Conservation (phyloP, 805 yeast species). For the Zygosaccharomyces bailii region DNA sequence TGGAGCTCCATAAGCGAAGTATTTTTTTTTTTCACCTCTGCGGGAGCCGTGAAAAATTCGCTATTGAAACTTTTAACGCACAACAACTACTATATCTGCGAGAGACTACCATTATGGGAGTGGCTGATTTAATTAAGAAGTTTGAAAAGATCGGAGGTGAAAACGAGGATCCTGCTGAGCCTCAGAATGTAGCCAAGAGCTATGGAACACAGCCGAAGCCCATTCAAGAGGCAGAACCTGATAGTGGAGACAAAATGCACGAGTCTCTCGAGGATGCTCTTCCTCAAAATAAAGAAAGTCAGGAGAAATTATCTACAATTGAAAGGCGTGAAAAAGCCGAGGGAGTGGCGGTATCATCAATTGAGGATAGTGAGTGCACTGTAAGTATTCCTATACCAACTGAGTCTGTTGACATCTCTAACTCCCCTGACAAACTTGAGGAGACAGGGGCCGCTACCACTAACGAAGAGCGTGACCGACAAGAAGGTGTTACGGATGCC, state of each 20-base stretch:
- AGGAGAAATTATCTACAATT: too few relatives aligned
- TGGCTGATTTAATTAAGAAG: constrained; percentile 38
- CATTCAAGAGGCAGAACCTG: constrained; percentile 1
- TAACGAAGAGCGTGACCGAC: too few relatives aligned
- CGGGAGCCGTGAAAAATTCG: constrained; percentile 3
- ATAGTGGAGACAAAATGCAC: constrained; percentile 10
- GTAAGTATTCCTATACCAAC: too few relatives aligned
- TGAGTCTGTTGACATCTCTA: constrained; percentile 3
- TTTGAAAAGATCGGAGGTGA: constrained; percentile 32
- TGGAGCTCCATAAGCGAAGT: not conserved
- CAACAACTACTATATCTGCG: too few relatives aligned
- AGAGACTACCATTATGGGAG: constrained; percentile 31
- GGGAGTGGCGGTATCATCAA: constrained; percentile 11
- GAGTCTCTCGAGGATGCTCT: constrained; percentile 9
- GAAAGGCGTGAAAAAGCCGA: constrained; percentile 3
- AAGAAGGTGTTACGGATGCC: too few relatives aligned
- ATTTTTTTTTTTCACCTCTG: constrained; percentile 4
- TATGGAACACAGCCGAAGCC: not conserved
- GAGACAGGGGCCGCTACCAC: constrained; percentile 11
- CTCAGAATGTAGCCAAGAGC: not conserved
- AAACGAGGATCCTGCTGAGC: constrained; percentile 1
- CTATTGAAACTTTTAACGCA: too few relatives aligned
- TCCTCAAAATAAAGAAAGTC: too few relatives aligned
- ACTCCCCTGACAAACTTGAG: too few relatives aligned
- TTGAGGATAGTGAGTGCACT: constrained; percentile 11